Evolutionary conservation across 169 alveolate genomes (phyloP).

Genomic region (Plasmodium falciparum): DNA sequence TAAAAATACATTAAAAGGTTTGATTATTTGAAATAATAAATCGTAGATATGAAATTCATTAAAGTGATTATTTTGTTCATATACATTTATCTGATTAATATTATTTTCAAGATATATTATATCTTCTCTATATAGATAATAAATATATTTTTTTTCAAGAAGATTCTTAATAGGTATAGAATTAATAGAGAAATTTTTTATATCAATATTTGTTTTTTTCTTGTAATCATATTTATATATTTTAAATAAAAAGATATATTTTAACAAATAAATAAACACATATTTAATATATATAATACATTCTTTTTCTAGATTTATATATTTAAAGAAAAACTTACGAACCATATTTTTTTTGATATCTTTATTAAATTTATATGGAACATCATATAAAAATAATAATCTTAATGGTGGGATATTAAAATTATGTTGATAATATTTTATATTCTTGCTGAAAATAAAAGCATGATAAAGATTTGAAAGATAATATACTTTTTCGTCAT

Average conservation of each 20-base stretch:
- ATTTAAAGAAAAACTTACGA: constrained; percentile 21
- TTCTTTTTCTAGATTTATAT: constrained; percentile 31
- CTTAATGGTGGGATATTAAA: constrained; percentile 57
- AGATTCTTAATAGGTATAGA: constrained; percentile 4
- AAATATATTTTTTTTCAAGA: background rate
- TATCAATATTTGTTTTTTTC: background rate
- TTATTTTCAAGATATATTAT: constrained; percentile 36
- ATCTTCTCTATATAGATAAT: constrained; percentile 41
- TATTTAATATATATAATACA: constrained; percentile 6
- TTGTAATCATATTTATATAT: background rate
- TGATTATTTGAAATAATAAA: constrained; percentile 13
- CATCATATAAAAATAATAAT: constrained; percentile 33
- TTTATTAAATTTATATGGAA: constrained; percentile 19
- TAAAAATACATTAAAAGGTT: constrained; percentile 41
- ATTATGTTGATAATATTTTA: background rate
- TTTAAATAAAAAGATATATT: constrained; percentile 43
- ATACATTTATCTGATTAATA: constrained; percentile 3
- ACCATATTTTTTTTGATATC: constrained; percentile 27
- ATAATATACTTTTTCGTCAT: constrained; percentile 36
- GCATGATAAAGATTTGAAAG: constrained; percentile 48
- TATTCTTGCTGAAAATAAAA: constrained; percentile 25
- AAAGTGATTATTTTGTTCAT: background rate
- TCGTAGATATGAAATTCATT: constrained; percentile 23
- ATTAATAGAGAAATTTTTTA: background rate
- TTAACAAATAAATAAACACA: constrained; percentile 27